Evolutionary conservation across 495 filamentous ascomycete genomes (phyloP), one percentile per base, ranked within the genome.

Genomic region (Tuber calosporum): DNA sequence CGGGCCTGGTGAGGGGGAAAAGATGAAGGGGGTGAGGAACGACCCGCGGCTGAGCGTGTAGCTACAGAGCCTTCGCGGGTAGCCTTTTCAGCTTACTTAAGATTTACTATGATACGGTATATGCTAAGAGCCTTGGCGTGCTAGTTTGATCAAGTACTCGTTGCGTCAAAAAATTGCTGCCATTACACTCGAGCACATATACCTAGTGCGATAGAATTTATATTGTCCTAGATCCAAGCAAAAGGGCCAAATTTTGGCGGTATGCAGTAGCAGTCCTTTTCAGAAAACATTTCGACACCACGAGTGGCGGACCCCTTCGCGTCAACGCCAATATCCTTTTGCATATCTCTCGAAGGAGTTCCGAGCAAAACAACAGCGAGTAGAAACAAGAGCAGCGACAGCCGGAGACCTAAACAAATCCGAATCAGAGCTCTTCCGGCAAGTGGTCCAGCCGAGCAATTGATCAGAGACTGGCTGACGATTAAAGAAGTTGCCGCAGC

Each of bases 401-500:
- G 37, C n/a, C 5, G 17, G 37, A 69, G 37, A 20, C 67, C 13
- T 2, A 22, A 22, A 40, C 13, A 19, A 69, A 41, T 69, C 67
- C 36, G 13, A 22, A 69, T 41, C 67, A 39, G 68, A 22, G 68
- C 15, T 41, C 68, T 69, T 30, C 19, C 2, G 36, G 68, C 38
- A 37, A n/a, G 68, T 69, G 37, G 22, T 58, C 48, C 26, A 26
- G 22, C n/a, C 9, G n/a, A 26, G n/a, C 8, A 73, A 37, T 68
- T 41, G 53, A 75, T 42, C 36, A 34, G 62, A 42, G 73, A 73
- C 58, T 68, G 22, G 40, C 70, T 74, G 40, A 68, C 62, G 4
- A 38, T 68, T 53, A 40, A 66, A 73, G 70, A 73, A 73, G 62
- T 58, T 77, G 69, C 34, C 43, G 66, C 69, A 40, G 39, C 39